Evolutionary conservation across 768 basidiomycete species (phyloP), one percentile per base, ranked within the genome.

Genomic region (Amanita molliuscula): DNA sequence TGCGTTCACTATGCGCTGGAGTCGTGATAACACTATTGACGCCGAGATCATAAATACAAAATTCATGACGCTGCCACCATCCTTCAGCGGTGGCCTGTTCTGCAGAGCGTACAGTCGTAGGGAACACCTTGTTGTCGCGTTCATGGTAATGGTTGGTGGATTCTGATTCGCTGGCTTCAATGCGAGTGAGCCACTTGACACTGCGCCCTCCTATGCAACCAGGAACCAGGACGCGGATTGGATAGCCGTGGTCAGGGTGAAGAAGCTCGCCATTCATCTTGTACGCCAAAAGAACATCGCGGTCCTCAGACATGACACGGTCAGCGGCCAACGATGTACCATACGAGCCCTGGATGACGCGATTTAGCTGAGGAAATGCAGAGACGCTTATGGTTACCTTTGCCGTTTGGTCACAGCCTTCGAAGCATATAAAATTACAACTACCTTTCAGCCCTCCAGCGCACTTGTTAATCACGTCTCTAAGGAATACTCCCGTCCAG

Each of bases 221-320:
- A 0, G 82, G 81, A 0, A 83, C 68, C 52, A 84, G 67, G 4
- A 81, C 60, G n/a, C 82, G 70, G n/a, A 84, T 57, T 0, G 82
- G 82, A 55, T 71, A 81, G 9, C 82, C 82, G 52, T 84, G 82
- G 54, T 83, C 81, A 4, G 79, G 79, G 41, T 73, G 71, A 6
- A 84, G 66, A 9, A 34, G 44, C 7, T 46, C 44, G 29, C 44
- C 59, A 56, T 11, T 35, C 44, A 33, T 31, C 25, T 26, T 40
- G 38, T 26, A 43, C 8, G 29, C 15, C 13, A 48, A 20, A n/a
- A 47, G 33, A 15, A 46, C 43, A 43, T 21, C 28, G 25, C 35
- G 41, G 21, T 33, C 6, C 16, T 42, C 36, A 41, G 52, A 48
- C 35, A 57, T n/a, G 11, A 37, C 37, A 44, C 38, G 48, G 10